Evolutionary conservation across 805 yeast species (phyloP), one percentile per base, ranked within the genome.

Genomic region (Schizosaccharomyces osmophilus): DNA sequence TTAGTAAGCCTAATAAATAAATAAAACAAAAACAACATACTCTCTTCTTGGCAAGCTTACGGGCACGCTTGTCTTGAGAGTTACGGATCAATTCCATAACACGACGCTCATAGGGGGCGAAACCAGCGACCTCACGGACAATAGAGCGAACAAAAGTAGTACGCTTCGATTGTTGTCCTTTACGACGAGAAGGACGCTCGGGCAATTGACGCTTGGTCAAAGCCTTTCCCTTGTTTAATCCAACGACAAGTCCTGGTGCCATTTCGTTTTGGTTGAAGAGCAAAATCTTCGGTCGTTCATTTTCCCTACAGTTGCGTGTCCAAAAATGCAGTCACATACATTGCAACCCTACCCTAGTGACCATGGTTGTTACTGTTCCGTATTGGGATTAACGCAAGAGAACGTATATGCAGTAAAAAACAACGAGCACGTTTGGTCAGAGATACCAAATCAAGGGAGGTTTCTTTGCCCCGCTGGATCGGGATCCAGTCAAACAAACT

Each of bases 21-120:
- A 51, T 8, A 24, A 22, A 29, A 22, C 11, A 24, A 31, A 31
- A 29, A 15, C 26, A 17, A 51, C 57, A 24, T 51, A 51, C 57
- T 74, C 69, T 90, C 95, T 87, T 93, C 93, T 93, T 93, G 70
- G 97, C 97, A 75, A 93, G 88, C 88, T 93, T 93, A 87, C 93
- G 87, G 71, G 99, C 98, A 83, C 97, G 93, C 95, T 93, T 93
- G 82, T 93, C 99, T 84, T 96, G 95, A 77, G 96, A 89, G 82
- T 94, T 93, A 84, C 98, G 93, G 85, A 93, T 83, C 80, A 93
- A 83, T 82, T 93, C 99, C 74, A 94, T 85, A 77, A 93, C 84
- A 82, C 99, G 89, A 83, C 96, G 89, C 82, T 93, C 99, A 79
- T 93, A 93, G 79, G 99, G 98, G 69, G 99, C 96, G 75, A 93